Evolutionary conservation across 495 filamentous ascomycete genomes (phyloP), one percentile per base, ranked within the genome.

Genomic region (Annulohypoxylon moriforme): DNA sequence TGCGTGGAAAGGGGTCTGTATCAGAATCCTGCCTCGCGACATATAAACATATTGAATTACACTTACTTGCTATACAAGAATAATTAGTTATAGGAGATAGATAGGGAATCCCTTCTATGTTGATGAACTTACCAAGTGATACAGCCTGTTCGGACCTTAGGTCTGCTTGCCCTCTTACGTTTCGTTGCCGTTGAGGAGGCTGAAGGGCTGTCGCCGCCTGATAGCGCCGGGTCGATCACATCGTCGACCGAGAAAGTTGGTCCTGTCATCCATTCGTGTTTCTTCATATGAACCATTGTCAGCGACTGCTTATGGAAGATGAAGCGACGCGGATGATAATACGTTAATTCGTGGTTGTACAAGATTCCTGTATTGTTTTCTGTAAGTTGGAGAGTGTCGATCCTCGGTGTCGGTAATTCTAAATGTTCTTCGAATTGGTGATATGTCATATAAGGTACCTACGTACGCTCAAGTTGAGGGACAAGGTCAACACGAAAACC

Each of bases 81-180:
- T n/a, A 18, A 46, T 66, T 63, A 62, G 61, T 24, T 29, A n/a
- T 4, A 36, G 29, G 63, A 18, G 25, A 60, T 40, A 31, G 14
- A 24, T 29, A 29, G 27, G 27, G 2, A 29, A 22, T 27, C 47
- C 22, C 18, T 11, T 42, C 22, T 22, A 38, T 9, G 9, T 18
- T 9, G 50, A 33, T 11, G n/a, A 38, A 66, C 71, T 68, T 18
- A 74, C 72, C 72, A 74, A 8, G 72, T 74, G 13, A 74, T 71
- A 60, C 72, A 74, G 1, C 72, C 72, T 13, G 72, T 74, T 44
- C 72, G 56, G 29, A 71, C 72, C 47, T 74, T 74, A 7, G 72
- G 72, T 44, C 67, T 68, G 68, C 72, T 74, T 29, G 72, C 68
- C 29, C 72, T 63, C 59, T 70, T 74, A 1, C 72, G 72, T 16